phyloP scores from a whole-genome alignment of 75 land plant species.

The Sequoiadendron giganteum region DNA sequence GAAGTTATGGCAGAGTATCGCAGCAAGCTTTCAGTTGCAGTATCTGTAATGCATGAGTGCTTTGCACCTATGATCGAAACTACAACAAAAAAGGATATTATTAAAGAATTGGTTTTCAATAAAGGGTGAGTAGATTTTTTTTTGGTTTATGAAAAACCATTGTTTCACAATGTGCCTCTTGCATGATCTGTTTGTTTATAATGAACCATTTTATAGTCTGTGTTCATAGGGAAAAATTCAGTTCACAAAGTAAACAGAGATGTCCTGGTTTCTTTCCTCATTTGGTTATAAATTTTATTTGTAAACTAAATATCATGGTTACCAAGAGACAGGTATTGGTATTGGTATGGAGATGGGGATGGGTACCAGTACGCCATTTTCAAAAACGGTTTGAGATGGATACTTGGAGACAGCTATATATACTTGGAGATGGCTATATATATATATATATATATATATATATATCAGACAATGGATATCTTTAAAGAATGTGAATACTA shows the following conservation, averaged over 20 bases:
- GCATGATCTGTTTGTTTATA: background rate
- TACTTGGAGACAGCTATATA: too few species aligned
- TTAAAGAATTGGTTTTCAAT: conserved; percentile 65
- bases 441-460: too few species aligned
- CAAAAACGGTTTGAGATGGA: too few species aligned
- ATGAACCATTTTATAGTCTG: background rate
- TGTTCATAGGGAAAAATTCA: background rate
- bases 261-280: background rate
- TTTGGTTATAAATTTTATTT: too few species aligned
- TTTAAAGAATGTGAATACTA: too few species aligned
- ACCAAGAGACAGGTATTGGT: too few species aligned
- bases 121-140: conserved; percentile 40
- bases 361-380: too few species aligned
- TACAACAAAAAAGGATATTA: conserved; percentile 49
- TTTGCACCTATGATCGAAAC: conserved; percentile 72
- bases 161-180: background rate
- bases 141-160: background rate
- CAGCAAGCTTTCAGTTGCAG: conserved; percentile 67
- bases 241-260: background rate
- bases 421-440: too few species aligned
- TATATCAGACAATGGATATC: too few species aligned
- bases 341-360: too few species aligned
- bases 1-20: conserved; percentile 38
- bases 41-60: conserved; percentile 77
- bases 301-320: background rate